Conservation (phyloP, 441 rosid species). For the Pelargonium cotyledonis region DNA sequence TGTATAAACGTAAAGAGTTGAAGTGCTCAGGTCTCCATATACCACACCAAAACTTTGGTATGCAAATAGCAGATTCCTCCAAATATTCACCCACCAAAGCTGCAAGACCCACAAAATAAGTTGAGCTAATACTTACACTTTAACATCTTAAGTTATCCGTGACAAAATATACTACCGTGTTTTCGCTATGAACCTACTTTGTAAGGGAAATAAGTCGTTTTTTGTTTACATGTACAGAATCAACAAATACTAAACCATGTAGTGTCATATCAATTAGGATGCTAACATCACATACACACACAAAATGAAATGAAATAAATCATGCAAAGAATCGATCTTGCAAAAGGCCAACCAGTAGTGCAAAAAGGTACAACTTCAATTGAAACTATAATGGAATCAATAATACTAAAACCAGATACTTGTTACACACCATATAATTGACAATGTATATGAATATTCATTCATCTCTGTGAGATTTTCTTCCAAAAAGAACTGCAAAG, state of each 20-base stretch:
- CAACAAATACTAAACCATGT: not conserved
- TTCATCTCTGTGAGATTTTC: not conserved
- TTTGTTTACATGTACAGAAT: not conserved
- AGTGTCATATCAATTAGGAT: not conserved
- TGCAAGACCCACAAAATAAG: not conserved
- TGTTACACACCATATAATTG: not conserved
- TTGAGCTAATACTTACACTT: not conserved
- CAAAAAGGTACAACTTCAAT: not conserved
- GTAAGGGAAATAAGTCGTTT: too few species aligned
- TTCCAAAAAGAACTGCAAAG: too few species aligned
- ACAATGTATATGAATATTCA: not conserved
- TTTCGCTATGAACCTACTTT: too few species aligned
- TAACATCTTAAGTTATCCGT: too few species aligned
- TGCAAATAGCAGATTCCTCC: not conserved
- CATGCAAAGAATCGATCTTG: not conserved
- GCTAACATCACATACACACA: not conserved
- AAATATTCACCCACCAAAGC: not conserved
- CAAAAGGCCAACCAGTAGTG: not conserved
- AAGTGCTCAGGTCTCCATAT: not conserved
- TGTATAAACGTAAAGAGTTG: not conserved
- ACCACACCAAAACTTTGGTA: conserved; percentile 5
- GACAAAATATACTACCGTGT: too few species aligned
- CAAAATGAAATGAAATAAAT: not conserved
- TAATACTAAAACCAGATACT: not conserved
- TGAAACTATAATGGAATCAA: not conserved